Base-by-base conservation (phyloP, 768 basidiomycete genomes). In the Phlebiopsis flavidoalba region DNA sequence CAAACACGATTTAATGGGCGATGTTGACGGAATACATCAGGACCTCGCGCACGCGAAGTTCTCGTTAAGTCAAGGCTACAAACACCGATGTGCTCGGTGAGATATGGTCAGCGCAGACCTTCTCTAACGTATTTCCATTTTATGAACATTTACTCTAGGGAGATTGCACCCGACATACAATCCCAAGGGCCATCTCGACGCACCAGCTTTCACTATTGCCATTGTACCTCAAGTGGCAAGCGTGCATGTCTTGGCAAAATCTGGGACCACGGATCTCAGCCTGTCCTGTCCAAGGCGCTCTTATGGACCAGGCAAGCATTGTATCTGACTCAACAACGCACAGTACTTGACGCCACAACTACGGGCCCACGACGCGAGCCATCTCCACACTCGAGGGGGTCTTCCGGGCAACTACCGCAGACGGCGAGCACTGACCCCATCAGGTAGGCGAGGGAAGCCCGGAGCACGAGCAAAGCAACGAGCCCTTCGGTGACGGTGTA, bases 181-280 rank as follows among this genome's bases (percentile, higher is more conserved):
- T 73, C 77, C 36, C 76, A 83, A 37, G 87, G 87, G 6, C 26
- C 74, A 78, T 3, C 80, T 92, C 11, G 86, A 89, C 65, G 75
- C 80, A 8, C 72, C 80, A 31, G 87, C 90, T 61, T 92, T 92
- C 69, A 81, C 83, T 37, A 74, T 91, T 60, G 88, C 83, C 40
- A 84, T 88, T n/a, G 82, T 85, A 84, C 69, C 80, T 88, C n/a
- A n/a, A 59, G 83, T 90, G 45, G n/a, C 83, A 84, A 63, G 75
- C 72, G n/a, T 70, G 75, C 58, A 83, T 83, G 82, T 74, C 76
- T 26, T 76, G 76, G 10, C 67, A 70, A 6, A n/a, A n/a, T n/a
- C 67, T 77, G 22, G n/a, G n/a, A 63, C 74, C 8, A 59, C 66
- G 2, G n/a, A 66, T 81, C 1, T 82, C 82, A n/a, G 3, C 57